A percentile compares a stretch with the other conserved stretches of the same genome.
Evolutionary conservation across 129 eudicot species (phyloP).

Genomic region (Escallonia rubra): DNA sequence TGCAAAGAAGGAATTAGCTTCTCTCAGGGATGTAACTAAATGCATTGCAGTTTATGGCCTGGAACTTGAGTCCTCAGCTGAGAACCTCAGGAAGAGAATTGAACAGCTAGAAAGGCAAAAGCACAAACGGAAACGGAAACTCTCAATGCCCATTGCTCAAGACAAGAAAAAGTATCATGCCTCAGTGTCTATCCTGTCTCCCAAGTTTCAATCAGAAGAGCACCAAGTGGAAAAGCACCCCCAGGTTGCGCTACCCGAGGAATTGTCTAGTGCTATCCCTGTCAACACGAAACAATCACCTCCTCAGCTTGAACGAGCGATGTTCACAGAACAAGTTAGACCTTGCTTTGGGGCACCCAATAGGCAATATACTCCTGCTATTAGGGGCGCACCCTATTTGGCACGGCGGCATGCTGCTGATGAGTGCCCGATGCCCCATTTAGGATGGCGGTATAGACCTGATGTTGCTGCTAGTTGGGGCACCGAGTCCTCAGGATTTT

Average conservation of each 20-base stretch:
- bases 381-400: too few species aligned
- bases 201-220: neutral
- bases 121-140: neutral
- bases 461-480: too few species aligned
- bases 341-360: too few species aligned
- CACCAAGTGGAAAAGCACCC: neutral
- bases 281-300: too few species aligned
- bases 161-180: neutral
- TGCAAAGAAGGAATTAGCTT: neutral
- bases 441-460: too few species aligned
- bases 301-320: too few species aligned
- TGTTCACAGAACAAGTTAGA: too few species aligned
- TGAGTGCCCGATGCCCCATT: too few species aligned
- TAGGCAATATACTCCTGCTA: too few species aligned
- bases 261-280: neutral
- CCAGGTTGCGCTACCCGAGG: neutral
- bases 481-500: too few species aligned
- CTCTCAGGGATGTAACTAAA: slow-evolving; percentile 9
- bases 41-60: slow-evolving; percentile 14
- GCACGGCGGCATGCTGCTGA: too few species aligned
- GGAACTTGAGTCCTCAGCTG: slow-evolving; percentile 5
- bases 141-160: neutral
- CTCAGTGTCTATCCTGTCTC: neutral
- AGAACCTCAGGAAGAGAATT: neutral
- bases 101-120: slow-evolving; percentile 6